Evolutionary conservation across 192 early-diverging fungal species (phyloP).

Genomic region (Mortierella hygrophila): DNA sequence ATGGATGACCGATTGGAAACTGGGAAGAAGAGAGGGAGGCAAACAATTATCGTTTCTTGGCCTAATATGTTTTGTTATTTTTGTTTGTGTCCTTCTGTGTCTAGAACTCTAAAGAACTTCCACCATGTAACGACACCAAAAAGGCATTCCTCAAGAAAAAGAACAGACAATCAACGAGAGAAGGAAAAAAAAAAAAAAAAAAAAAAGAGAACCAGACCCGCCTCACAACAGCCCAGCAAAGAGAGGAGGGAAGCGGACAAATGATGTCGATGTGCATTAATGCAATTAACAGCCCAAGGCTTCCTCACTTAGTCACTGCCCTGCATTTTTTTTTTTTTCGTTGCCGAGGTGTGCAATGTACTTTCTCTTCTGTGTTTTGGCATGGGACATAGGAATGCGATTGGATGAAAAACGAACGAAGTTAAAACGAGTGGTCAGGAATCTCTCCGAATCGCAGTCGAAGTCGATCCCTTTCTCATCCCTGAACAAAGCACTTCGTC

Average conservation of each 20-base stretch:
- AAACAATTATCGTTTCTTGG: not conserved
- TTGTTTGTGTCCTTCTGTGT: not conserved
- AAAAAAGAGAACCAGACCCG: not conserved
- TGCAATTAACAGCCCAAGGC: slow-evolving; percentile 12
- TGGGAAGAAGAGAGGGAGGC: not conserved
- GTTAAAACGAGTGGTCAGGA: not conserved
- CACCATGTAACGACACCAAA: too few species aligned
- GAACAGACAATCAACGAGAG: not conserved
- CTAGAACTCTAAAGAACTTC: not conserved
- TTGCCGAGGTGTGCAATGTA: not conserved
- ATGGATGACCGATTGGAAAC: not conserved
- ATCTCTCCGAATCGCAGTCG: slow-evolving; percentile 10
- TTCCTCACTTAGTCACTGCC: not conserved
- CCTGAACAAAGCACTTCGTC: not conserved
- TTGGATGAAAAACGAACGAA: not conserved
- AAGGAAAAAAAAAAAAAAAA: not conserved
- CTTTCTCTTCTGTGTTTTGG: not conserved
- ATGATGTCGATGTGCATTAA: slow-evolving; percentile 13
- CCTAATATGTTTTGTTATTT: not conserved
- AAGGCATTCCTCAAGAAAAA: not conserved
- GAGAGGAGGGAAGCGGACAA: not conserved
- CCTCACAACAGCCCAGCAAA: not conserved
- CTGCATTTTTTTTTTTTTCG: not conserved
- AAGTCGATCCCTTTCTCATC: not conserved
- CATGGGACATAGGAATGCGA: not conserved